Conservation (phyloP, 192 early-diverging fungal genomes). For the Mortierella claussenii region DNA sequence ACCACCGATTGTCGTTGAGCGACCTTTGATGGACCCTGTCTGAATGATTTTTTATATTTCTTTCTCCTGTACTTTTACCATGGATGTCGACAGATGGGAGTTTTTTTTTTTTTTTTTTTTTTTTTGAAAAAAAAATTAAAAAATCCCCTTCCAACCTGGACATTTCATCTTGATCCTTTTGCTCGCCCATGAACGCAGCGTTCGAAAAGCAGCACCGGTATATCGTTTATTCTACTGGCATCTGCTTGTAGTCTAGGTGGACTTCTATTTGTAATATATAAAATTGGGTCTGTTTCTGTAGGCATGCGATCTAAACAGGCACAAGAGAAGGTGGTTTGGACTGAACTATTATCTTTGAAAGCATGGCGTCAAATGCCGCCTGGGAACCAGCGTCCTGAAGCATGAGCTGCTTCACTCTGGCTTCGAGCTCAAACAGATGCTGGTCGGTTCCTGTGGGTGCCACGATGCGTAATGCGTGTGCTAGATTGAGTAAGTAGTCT, state of each 20-base stretch:
- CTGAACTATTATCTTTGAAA: slow-evolving; percentile 39
- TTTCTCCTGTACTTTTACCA: not conserved
- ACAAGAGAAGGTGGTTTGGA: slow-evolving; percentile 21
- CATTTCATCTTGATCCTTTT: too few species aligned
- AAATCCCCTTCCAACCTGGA: not conserved
- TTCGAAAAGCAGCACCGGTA: too few species aligned
- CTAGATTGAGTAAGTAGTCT: slow-evolving; percentile 77
- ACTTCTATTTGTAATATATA: too few species aligned
- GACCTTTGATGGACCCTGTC: slow-evolving; percentile 6
- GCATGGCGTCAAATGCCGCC: slow-evolving; percentile 35
- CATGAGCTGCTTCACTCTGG: slow-evolving; percentile 56
- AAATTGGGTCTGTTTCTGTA: not conserved
- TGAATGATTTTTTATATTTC: not conserved
- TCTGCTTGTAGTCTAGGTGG: too few species aligned
- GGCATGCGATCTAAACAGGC: slow-evolving; percentile 23
- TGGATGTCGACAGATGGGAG: not conserved
- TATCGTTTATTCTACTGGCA: too few species aligned
- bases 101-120: not conserved
- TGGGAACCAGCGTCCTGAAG: slow-evolving; percentile 33
- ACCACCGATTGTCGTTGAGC: slow-evolving; percentile 17
- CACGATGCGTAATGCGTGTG: slow-evolving; percentile 65
- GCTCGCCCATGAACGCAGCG: too few species aligned
- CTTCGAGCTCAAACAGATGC: slow-evolving; percentile 70
- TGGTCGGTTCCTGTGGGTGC: slow-evolving; percentile 62
- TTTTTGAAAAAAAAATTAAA: not conserved